Conservation (phyloP, 257 asterid genomes). For the Nicotiana sylvestris region DNA sequence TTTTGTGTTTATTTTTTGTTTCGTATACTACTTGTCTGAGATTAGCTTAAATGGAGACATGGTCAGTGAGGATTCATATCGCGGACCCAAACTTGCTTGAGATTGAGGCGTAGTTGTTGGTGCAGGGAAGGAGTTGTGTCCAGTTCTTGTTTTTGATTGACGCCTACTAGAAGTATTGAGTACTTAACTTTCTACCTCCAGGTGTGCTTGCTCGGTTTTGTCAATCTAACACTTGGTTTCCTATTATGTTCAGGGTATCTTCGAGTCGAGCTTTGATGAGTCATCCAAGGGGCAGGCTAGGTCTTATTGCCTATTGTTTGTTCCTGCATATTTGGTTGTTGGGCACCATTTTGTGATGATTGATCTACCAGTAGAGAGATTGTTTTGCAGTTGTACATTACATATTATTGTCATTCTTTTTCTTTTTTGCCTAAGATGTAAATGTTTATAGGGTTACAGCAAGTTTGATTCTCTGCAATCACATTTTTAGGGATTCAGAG, state of each 20-base stretch:
- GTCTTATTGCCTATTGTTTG: constrained; percentile 73
- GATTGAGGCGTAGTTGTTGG: neutral
- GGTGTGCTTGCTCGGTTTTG: neutral
- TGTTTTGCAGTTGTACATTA: constrained; percentile 33
- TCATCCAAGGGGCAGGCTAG: constrained; percentile 86
- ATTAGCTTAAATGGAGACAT: neutral
- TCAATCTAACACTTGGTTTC: constrained; percentile 8
- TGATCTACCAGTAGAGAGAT: neutral
- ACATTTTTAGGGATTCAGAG: constrained; percentile 55
- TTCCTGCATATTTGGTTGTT: constrained; percentile 78
- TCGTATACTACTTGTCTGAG: neutral
- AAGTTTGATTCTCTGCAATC: constrained; percentile 56
- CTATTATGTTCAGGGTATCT: constrained; percentile 65
- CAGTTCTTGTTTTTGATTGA: neutral
- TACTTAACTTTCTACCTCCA: no score
- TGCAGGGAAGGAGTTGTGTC: neutral
- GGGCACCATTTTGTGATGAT: constrained; percentile 61
- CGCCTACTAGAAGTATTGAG: neutral
- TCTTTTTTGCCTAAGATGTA: constrained; percentile 27
- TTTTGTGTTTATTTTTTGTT: neutral
- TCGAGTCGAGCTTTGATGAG: constrained; percentile 83
- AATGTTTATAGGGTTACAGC: constrained; percentile 21
- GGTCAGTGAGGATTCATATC: neutral
- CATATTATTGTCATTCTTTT: constrained; percentile 17
- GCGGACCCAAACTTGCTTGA: neutral